phyloP scores from a whole-genome alignment of 495 filamentous ascomycete species.

The Tuber melanosporum region DNA sequence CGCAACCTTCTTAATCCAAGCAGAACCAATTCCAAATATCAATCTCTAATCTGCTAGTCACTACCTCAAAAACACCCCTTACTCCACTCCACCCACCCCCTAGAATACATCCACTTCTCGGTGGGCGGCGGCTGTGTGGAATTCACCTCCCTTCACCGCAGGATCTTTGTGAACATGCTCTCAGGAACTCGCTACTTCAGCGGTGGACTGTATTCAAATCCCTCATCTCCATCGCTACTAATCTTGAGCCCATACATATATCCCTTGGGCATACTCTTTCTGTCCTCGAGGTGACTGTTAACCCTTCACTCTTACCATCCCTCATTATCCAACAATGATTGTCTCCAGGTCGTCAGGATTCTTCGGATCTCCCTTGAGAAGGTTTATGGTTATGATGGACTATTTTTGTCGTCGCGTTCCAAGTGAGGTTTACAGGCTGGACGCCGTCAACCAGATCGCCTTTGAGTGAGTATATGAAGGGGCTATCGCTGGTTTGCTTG shows the following conservation, averaged over 20 bases:
- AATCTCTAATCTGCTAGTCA: neutral
- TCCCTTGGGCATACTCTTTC: neutral
- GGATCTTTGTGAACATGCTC: neutral
- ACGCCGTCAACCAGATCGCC: neutral
- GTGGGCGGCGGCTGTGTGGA: neutral
- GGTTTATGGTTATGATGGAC: neutral
- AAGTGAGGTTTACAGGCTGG: neutral
- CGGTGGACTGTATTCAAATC: neutral
- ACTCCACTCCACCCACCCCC: neutral
- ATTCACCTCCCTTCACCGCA: neutral
- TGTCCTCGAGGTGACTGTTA: neutral
- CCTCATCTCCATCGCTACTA: neutral
- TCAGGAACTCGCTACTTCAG: neutral
- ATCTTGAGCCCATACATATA: neutral
- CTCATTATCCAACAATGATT: neutral
- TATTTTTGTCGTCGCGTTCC: neutral
- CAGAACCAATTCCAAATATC: neutral
- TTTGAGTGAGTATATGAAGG: neutral
- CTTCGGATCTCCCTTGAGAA: neutral
- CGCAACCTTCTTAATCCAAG: neutral
- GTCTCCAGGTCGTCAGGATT: neutral
- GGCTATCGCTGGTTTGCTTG: neutral
- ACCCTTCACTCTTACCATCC: neutral
- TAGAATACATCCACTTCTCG: neutral
- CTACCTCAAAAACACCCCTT: neutral